A percentile compares a stretch with the other conserved stretches of the same genome.
Evolutionary conservation across 305 asterid species (phyloP).

Genomic region (Galium porrigens): DNA sequence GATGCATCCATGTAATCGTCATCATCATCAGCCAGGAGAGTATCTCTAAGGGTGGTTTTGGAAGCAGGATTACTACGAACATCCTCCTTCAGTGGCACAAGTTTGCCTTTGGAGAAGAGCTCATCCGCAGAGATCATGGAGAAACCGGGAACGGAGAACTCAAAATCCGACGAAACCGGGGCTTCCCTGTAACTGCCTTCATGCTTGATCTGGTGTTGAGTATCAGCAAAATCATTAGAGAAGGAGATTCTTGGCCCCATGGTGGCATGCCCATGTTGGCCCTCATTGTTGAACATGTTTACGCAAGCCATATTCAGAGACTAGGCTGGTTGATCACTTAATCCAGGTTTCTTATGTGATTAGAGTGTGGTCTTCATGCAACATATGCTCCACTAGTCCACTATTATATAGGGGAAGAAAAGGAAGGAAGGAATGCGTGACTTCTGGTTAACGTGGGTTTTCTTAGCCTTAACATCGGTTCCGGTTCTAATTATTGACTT

Average conservation of each 20-base stretch:
- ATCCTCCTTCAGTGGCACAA: conserved; percentile 39
- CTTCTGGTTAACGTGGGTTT: not conserved
- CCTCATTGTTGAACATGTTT: conserved; percentile 53
- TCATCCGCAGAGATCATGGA: conserved; percentile 62
- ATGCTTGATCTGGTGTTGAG: conserved; percentile 37
- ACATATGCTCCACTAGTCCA: not conserved
- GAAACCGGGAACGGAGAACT: conserved; percentile 38
- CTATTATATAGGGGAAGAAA: conserved; percentile 6
- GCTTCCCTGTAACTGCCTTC: conserved; percentile 65
- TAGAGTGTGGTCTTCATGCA: not conserved
- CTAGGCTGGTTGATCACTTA: not conserved
- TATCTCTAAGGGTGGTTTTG: conserved; percentile 45
- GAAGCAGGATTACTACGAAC: conserved; percentile 13
- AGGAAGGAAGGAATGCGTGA: not conserved
- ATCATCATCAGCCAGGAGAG: conserved; percentile 48
- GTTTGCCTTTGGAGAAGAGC: conserved; percentile 56
- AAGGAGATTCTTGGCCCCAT: conserved; percentile 78
- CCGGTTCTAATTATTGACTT: not conserved
- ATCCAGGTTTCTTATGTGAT: not conserved
- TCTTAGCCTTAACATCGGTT: not conserved
- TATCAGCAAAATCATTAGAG: conserved; percentile 63
- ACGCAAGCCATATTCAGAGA: conserved; percentile 46
- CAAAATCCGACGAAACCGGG: conserved; percentile 75
- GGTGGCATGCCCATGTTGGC: conserved; percentile 30
- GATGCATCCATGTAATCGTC: conserved; percentile 21